Percentiles rank a stretch among this genome's conserved stretches.
Conservation (phyloP, 2,329 filamentous ascomycete species). For the Calonectria henricotiae region DNA sequence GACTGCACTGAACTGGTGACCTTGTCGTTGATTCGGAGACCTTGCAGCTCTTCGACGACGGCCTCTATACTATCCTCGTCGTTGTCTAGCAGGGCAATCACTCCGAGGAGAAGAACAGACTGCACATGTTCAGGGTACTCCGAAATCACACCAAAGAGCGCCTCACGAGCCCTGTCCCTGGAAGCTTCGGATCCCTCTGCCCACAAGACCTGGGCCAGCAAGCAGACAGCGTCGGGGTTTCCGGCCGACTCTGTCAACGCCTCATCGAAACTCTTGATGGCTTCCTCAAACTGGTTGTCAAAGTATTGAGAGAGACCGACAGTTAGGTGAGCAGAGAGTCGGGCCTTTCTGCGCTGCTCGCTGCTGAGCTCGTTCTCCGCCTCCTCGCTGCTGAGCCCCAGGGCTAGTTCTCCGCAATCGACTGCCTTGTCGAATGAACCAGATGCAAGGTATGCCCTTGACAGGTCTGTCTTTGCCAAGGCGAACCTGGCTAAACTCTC, state of each 20-base stretch:
- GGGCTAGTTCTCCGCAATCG: conserved; percentile 85
- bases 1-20: conserved; percentile 77
- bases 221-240: conserved; percentile 87
- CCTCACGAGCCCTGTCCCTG: conserved; percentile 81
- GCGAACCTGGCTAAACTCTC: conserved; percentile 83
- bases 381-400: conserved; percentile 84
- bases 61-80: conserved; percentile 87
- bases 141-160: conserved; percentile 87
- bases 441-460: conserved; percentile 84
- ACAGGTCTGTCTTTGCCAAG: conserved; percentile 88
- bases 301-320: conserved; percentile 89
- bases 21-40: conserved; percentile 78
- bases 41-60: conserved; percentile 83
- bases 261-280: conserved; percentile 84
- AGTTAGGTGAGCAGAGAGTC: conserved; percentile 89
- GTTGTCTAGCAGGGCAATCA: conserved; percentile 85
- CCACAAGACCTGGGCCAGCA: conserved; percentile 94
- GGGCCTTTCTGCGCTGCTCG: conserved; percentile 78
- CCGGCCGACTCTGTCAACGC: conserved; percentile 84
- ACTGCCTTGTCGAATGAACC: conserved; percentile 78
- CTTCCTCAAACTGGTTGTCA: conserved; percentile 74
- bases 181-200: conserved; percentile 85
- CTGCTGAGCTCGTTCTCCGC: conserved; percentile 76
- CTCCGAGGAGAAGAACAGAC: conserved; percentile 85
- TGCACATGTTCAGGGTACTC: conserved; percentile 82